Evolutionary conservation across 306 rosid genomes (phyloP).

Genomic region (peach (Prunus persica)): DNA sequence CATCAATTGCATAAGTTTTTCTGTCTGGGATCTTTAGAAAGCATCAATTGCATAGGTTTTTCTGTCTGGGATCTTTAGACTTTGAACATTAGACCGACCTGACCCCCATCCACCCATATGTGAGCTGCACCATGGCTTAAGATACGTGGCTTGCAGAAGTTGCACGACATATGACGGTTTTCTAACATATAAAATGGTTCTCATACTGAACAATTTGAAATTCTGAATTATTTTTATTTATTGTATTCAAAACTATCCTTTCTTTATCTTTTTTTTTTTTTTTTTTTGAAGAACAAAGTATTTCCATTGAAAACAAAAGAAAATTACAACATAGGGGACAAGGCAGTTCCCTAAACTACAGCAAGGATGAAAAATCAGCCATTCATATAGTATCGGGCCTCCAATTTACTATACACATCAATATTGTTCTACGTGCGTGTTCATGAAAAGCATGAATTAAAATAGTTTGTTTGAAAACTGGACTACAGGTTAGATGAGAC

Average conservation of each 20-base stretch:
- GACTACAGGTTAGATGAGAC: no score
- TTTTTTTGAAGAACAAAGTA: neutral
- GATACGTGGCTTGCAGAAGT: no score
- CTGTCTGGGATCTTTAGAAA: neutral
- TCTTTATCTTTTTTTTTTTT: no score
- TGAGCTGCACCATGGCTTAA: no score
- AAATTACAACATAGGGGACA: neutral
- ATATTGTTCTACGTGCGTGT: no score
- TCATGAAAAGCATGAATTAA: no score
- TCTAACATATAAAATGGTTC: neutral
- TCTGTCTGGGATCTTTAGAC: neutral
- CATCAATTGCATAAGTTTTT: neutral
- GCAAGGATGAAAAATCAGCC: no score
- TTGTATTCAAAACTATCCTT: no score
- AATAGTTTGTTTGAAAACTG: no score
- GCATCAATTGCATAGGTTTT: neutral
- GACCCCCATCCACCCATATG: neutral
- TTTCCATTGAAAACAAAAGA: neutral
- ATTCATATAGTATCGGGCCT: no score
- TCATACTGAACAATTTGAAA: neutral
- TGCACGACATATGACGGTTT: neutral
- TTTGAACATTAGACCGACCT: neutral
- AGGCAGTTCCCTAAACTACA: neutral
- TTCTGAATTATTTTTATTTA: neutral
- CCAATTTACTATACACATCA: no score